Conservation (phyloP, 2,329 filamentous ascomycete species). For the Alternaria alternata region DNA sequence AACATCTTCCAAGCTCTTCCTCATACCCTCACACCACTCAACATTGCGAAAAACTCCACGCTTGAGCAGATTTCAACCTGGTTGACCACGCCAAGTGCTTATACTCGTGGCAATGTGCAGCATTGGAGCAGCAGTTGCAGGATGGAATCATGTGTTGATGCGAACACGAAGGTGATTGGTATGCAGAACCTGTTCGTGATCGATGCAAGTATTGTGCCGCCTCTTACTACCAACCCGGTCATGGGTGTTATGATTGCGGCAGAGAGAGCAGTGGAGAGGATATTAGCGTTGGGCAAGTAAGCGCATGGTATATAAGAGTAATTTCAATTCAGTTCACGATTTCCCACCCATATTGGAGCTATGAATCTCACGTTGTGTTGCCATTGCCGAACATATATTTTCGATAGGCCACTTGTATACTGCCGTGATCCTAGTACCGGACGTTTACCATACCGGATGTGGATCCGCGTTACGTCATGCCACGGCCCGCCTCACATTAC, state of each 20-base stretch:
- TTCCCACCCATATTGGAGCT: not conserved
- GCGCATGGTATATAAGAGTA: not conserved
- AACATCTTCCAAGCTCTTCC: constrained; percentile 60
- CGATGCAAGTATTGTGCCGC: constrained; percentile 60
- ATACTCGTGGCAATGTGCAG: constrained; percentile 61
- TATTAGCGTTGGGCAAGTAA: constrained; percentile 41
- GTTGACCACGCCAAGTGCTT: constrained; percentile 58
- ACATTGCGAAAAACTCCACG: constrained; percentile 57
- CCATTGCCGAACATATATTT: not conserved
- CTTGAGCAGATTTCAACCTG: constrained; percentile 60
- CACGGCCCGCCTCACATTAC: not conserved
- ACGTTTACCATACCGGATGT: not conserved
- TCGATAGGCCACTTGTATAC: not conserved
- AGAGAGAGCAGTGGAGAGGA: constrained; percentile 61
- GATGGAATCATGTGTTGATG: constrained; percentile 61
- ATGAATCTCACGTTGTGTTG: not conserved
- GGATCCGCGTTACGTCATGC: not conserved
- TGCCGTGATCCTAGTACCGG: not conserved
- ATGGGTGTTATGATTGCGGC: constrained; percentile 64
- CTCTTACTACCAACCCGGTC: constrained; percentile 63
- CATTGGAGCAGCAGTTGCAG: constrained; percentile 64
- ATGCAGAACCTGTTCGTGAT: constrained; percentile 62
- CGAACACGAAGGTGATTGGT: constrained; percentile 57
- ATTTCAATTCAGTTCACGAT: not conserved
- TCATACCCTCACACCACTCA: constrained; percentile 57